Evolutionary conservation across 495 filamentous ascomycete species (phyloP).

Genomic region (Neurospora sublineolata): DNA sequence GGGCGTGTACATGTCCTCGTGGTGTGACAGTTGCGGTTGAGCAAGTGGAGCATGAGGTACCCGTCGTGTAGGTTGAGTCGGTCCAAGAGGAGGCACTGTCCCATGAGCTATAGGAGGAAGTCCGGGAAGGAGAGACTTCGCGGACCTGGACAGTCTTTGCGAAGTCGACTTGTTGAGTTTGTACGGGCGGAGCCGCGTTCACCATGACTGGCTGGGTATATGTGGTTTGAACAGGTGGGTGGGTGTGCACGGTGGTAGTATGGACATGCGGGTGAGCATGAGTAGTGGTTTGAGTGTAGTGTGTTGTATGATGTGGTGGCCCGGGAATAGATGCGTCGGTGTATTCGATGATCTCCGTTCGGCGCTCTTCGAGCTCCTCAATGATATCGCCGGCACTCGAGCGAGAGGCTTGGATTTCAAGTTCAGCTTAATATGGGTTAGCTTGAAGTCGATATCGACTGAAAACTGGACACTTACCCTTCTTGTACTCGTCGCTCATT

Average conservation of each 20-base stretch:
- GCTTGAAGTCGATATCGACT: neutral
- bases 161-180: constrained; percentile 25
- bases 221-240: constrained; percentile 12
- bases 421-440: constrained; percentile 22
- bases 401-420: constrained; percentile 26
- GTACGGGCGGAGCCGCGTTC: constrained; percentile 30
- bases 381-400: constrained; percentile 25
- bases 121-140: constrained; percentile 28
- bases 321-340: neutral
- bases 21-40: neutral
- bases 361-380: constrained; percentile 24
- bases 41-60: neutral
- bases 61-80: constrained; percentile 7
- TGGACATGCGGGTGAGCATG: neutral
- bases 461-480: constrained; percentile 20
- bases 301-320: constrained; percentile 7
- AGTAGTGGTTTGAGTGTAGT: neutral
- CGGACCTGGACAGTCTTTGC: constrained; percentile 28
- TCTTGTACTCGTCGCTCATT: constrained; percentile 62
- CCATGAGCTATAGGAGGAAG: constrained; percentile 18
- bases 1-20: constrained; percentile 9
- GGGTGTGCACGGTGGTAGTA: constrained; percentile 14
- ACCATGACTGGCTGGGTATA: constrained; percentile 24
- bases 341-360: constrained; percentile 19
- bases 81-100: constrained; percentile 12